Evolutionary conservation across 75 land plant species (phyloP), one percentile per base, ranked within the genome.

Genomic region (Ceratopteris richardii): DNA sequence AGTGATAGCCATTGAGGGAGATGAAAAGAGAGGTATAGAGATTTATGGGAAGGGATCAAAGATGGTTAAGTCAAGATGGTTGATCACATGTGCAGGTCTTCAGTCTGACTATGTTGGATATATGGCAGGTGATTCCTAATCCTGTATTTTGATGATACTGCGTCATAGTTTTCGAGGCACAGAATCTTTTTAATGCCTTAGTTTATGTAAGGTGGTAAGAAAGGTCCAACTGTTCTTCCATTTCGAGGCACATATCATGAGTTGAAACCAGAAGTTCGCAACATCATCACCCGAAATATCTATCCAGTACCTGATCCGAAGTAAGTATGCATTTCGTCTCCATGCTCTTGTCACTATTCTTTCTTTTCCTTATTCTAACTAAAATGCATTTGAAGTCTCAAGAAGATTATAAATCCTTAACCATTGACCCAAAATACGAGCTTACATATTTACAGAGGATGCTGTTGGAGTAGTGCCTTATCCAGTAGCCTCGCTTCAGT

Each of bases 281-380:
- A 54, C 41, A 37, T 71, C 48, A 59, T 71, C 57, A 71, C 56
- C 13, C 74, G 74, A 41, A 71, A 71, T 43, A 71, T 71, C 18
- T 71, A 71, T 23, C 74, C 74, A 12, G 69, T 65, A 17, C 74
- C 74, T 58, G 74, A 71, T 40, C 74, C 74, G 22, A 70, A 54
- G 74, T 71, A 20, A 28, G 37, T 33, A 33, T 4, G 37, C 9
- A 3, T 33, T n/a, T n/a, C n/a, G n/a, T n/a, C n/a, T n/a, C n/a
- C n/a, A n/a, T n/a, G n/a, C n/a, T n/a, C n/a, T n/a, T n/a, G n/a
- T n/a, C n/a, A n/a, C n/a, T n/a, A n/a, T n/a, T n/a, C n/a, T n/a
- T n/a, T n/a, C n/a, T n/a, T n/a, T n/a, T n/a, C n/a, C n/a, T n/a
- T n/a, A n/a, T n/a, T n/a, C n/a, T n/a, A n/a, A n/a, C n/a, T n/a